Evolutionary conservation across 2,329 filamentous ascomycete genomes (phyloP), one percentile per base, ranked within the genome.

Genomic region (Zopfia rhizophila): DNA sequence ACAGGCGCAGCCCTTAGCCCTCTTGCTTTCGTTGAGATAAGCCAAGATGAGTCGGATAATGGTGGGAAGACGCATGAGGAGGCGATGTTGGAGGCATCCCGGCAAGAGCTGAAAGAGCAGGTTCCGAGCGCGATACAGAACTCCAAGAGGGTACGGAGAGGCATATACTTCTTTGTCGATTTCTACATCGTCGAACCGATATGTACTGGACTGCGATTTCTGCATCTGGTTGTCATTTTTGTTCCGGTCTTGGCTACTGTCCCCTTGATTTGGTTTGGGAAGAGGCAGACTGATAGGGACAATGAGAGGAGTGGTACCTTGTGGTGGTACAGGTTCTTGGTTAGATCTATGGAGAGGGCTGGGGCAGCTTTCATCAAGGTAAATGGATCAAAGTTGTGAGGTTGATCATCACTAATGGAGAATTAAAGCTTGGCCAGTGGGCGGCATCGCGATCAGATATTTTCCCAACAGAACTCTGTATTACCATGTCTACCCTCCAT

Each of bases 311-410:
- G 76, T 5, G 93, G 94, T 1, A 92, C 92, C 0, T 65, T 97
- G 3, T 96, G 90, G 91, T 99, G 94, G 94, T 99, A 97, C 75
- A 78, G 79, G 3, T 94, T 96, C 63, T 74, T 99, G 27, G 91
- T 97, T 7, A 82, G 79, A 46, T 82, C 88, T 19, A 97, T 99
- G 94, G 93, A 99, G 73, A 82, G 86, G 66, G 91, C 93, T 13
- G 94, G 94, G 0, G 92, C 94, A 31, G 91, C 94, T 0, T 99
- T 99, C 66, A 99, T 99, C 75, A 99, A 99, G 82, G 89, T 90
- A 73, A 13, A 52, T n/a, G 13, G 32, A 10, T 25, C 11, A 3
- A 13, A 36, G 30, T 23, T 3, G 5, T 10, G 18, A 7, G 30
- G 6, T 7, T 25, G 14, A 19, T 7, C 5, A 22, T 19, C 8